phyloP scores from a whole-genome alignment of 2,329 filamentous ascomycete genomes.

The Colletotrichum sansevieriae region DNA sequence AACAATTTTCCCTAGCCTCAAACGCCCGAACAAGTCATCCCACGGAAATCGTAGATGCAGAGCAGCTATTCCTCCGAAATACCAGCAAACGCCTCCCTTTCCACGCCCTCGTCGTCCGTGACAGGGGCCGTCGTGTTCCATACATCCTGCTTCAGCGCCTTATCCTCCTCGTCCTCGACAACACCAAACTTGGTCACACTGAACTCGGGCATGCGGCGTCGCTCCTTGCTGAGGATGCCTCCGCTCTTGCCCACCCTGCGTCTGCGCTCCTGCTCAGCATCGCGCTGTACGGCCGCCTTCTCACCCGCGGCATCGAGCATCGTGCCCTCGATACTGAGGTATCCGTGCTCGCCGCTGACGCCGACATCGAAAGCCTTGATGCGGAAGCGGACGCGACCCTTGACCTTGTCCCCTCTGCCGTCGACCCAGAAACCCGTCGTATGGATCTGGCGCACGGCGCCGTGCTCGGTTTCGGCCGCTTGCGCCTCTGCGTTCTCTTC shows the following conservation, averaged over 20 bases:
- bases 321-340: slow-evolving; percentile 89
- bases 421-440: slow-evolving; percentile 82
- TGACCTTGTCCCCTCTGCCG: slow-evolving; percentile 75
- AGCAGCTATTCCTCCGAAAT: slow-evolving; percentile 38
- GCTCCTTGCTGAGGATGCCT: slow-evolving; percentile 45
- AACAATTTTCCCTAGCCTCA: slow-evolving; percentile 38
- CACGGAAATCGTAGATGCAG: slow-evolving; percentile 12
- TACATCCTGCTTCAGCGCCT: slow-evolving; percentile 42
- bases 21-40: slow-evolving; percentile 35
- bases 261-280: slow-evolving; percentile 63
- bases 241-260: slow-evolving; percentile 46
- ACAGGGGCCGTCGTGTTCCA: slow-evolving; percentile 41
- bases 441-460: slow-evolving; percentile 66
- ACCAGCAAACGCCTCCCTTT: slow-evolving; percentile 32
- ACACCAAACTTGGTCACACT: slow-evolving; percentile 68
- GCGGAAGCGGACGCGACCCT: slow-evolving; percentile 79
- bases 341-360: slow-evolving; percentile 80
- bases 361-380: slow-evolving; percentile 89
- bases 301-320: slow-evolving; percentile 80
- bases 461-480: slow-evolving; percentile 62
- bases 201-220: slow-evolving; percentile 63
- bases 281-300: slow-evolving; percentile 60
- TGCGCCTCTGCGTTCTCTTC: slow-evolving; percentile 54
- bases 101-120: slow-evolving; percentile 19
- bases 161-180: slow-evolving; percentile 60